Percentiles rank a stretch among this genome's conserved stretches.
Conservation (phyloP, 140 eudicot genomes). For the Anethum foeniculum region DNA sequence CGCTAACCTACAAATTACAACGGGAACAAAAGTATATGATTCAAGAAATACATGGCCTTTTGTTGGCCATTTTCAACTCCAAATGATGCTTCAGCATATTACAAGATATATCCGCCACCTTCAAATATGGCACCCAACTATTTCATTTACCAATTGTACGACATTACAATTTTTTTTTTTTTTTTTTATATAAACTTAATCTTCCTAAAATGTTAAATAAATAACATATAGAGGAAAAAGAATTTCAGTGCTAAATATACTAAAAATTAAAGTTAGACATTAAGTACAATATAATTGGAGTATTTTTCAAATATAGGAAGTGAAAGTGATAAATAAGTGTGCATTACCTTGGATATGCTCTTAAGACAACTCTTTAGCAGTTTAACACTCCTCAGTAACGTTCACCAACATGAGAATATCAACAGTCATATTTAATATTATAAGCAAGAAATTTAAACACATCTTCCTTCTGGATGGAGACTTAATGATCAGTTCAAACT, state of each 20-base stretch:
- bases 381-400: background rate
- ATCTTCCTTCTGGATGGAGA: conserved; percentile 19
- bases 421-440: conserved; percentile 5
- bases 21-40: background rate
- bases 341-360: background rate
- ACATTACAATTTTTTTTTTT: background rate
- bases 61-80: background rate
- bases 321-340: background rate
- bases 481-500: conserved; percentile 15
- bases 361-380: background rate
- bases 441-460: conserved; percentile 23
- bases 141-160: background rate
- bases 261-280: background rate
- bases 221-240: background rate
- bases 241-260: background rate
- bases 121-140: background rate
- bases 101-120: background rate
- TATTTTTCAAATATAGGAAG: background rate
- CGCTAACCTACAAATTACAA: background rate
- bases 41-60: background rate
- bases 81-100: background rate
- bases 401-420: background rate
- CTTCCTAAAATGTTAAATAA: background rate
- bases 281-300: background rate
- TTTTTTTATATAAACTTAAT: background rate